Conservation (phyloP, 495 filamentous ascomycete species). For the Aspergillus steynii region DNA sequence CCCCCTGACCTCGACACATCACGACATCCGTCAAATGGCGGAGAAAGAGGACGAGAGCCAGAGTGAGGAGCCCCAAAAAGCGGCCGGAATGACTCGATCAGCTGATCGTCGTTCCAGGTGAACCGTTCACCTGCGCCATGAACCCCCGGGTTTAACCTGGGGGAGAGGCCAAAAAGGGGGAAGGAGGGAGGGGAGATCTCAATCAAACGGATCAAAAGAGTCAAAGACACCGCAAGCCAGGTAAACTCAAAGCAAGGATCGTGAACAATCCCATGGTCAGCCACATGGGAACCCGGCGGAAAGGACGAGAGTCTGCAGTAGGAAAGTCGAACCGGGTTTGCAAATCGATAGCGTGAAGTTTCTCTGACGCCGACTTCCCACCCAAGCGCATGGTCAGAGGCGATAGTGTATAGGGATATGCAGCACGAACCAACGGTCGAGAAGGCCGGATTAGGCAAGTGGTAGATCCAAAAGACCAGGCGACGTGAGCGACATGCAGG, state of each 20-base stretch:
- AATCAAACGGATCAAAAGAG: neutral
- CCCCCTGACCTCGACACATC: neutral
- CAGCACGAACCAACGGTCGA: conserved; percentile 1
- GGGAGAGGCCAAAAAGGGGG: neutral
- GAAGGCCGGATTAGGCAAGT: neutral
- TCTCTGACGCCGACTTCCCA: neutral
- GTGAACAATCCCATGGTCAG: neutral
- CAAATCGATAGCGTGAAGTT: neutral
- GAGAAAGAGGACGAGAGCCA: no score
- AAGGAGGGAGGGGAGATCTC: neutral
- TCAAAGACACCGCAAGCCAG: no score
- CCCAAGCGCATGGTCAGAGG: neutral
- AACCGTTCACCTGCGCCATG: neutral
- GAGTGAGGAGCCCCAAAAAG: neutral
- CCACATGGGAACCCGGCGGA: neutral
- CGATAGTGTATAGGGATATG: neutral
- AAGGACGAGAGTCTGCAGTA: neutral
- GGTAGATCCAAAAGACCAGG: neutral
- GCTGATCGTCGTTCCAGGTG: neutral
- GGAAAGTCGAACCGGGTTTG: neutral
- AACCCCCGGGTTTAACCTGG: neutral
- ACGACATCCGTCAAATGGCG: neutral
- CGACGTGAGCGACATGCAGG: conserved; percentile 1
- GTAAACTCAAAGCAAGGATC: neutral
- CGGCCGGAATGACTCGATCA: neutral